A percentile compares a stretch with the other conserved stretches of the same genome.
phyloP scores from a whole-genome alignment of 2,329 filamentous ascomycete species.

The Pestalotiopsis fici region DNA sequence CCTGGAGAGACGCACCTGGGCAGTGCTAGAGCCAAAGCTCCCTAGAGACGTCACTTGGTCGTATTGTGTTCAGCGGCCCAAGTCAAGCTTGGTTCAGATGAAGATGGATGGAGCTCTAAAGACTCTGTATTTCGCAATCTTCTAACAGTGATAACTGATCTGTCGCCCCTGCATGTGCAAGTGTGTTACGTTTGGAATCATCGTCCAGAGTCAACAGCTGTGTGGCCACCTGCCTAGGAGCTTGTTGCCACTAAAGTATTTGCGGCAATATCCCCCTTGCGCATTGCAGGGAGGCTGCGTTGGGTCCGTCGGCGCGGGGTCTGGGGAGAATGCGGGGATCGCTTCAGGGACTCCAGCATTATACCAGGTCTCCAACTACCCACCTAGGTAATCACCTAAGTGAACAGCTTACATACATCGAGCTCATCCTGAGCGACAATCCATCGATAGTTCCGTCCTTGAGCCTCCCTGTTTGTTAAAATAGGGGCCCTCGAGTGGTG shows the following conservation, averaged over 20 bases:
- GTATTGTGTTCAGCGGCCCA: too few relatives aligned
- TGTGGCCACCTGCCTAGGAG: too few relatives aligned
- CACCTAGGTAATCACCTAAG: neutral
- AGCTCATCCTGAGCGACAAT: neutral
- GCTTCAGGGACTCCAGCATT: neutral
- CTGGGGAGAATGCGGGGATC: neutral
- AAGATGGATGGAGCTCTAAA: too few relatives aligned
- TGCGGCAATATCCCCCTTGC: neutral
- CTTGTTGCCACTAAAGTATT: neutral
- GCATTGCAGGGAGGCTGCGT: neutral
- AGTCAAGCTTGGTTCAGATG: too few relatives aligned
- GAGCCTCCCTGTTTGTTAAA: too few relatives aligned
- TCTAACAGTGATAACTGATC: too few relatives aligned
- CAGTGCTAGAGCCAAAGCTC: neutral
- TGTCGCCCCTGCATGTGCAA: too few relatives aligned
- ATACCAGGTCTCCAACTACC: neutral
- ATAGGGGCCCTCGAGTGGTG: neutral
- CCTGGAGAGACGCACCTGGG: neutral
- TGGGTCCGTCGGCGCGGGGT: neutral
- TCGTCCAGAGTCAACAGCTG: too few relatives aligned
- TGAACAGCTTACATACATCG: neutral
- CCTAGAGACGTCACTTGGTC: neutral
- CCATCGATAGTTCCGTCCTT: neutral
- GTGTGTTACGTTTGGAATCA: too few relatives aligned
- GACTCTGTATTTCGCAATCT: too few relatives aligned